phyloP scores from a whole-genome alignment of 2,329 filamentous ascomycete species.

The Stachybotrys elegans region DNA sequence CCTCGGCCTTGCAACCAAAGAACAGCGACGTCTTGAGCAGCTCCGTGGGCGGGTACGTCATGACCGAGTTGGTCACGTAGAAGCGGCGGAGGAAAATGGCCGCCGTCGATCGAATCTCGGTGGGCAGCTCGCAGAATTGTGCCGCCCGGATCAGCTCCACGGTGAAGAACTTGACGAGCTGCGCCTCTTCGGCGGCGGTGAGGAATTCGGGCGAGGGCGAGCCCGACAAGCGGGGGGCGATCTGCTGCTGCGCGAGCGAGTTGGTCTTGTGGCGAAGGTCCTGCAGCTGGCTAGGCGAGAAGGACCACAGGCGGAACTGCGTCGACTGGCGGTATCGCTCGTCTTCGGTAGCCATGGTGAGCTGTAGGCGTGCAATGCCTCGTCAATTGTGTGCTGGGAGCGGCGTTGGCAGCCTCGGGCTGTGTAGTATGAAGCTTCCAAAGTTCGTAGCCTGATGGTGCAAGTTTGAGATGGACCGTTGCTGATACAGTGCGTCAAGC shows the following conservation, averaged over 20 bases:
- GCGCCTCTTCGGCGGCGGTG: constrained; percentile 75
- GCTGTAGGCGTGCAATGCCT: constrained; percentile 1
- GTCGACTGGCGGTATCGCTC: constrained; percentile 84
- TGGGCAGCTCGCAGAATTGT: constrained; percentile 46
- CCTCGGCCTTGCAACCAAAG: constrained; percentile 90
- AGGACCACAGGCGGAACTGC: constrained; percentile 91
- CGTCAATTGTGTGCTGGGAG: no score
- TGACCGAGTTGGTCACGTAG: constrained; percentile 91
- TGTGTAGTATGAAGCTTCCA: no score
- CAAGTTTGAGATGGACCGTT: no score
- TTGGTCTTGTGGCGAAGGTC: constrained; percentile 76
- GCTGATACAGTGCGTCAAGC: no score
- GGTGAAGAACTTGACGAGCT: constrained; percentile 74
- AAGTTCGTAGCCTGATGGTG: no score
- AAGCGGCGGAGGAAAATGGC: constrained; percentile 90
- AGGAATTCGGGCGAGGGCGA: constrained; percentile 68
- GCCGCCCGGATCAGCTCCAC: constrained; percentile 53
- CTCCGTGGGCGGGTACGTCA: constrained; percentile 90
- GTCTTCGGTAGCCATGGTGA: constrained; percentile 73
- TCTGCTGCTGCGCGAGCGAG: constrained; percentile 61
- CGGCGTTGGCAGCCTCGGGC: no score
- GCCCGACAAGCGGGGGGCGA: constrained; percentile 47
- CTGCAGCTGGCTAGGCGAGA: constrained; percentile 66
- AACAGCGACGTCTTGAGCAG: constrained; percentile 89
- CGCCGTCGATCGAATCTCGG: constrained; percentile 59